phyloP scores from a whole-genome alignment of 345 rosid species.

The Boechera retrofracta region DNA sequence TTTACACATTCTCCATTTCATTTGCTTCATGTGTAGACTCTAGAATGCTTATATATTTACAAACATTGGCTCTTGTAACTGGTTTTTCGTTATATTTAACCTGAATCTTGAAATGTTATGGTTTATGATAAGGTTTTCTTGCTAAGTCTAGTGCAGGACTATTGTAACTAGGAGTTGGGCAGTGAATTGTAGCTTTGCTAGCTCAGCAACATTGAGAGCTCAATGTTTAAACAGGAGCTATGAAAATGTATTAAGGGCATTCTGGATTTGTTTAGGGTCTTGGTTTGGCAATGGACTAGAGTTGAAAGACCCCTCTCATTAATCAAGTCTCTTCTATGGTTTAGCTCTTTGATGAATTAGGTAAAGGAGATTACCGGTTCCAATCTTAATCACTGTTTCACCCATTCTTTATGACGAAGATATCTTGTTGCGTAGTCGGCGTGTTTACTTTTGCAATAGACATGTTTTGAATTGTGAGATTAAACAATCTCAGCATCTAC shows the following conservation, averaged over 20 bases:
- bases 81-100: slow-evolving; percentile 3
- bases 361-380: slow-evolving; percentile 1
- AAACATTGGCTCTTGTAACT: neutral
- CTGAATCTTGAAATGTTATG: neutral
- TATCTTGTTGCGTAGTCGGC: neutral
- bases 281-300: slow-evolving; percentile 7
- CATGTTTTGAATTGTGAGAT: neutral
- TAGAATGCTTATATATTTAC: slow-evolving; percentile 13
- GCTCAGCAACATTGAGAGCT: slow-evolving; percentile 1
- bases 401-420: neutral
- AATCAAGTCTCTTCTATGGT: slow-evolving; percentile 3
- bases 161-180: slow-evolving; percentile 4
- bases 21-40: neutral
- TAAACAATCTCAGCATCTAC: neutral
- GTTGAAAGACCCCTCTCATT: neutral
- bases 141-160: neutral
- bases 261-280: slow-evolving; percentile 22
- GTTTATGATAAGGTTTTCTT: neutral
- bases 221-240: slow-evolving; percentile 3
- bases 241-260: neutral
- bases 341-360: neutral
- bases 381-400: neutral
- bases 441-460: neutral
- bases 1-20: slow-evolving; percentile 4
- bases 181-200: neutral